Base-by-base conservation (phyloP, 2,329 filamentous ascomycete species). In the Colletotrichum viniferum region DNA sequence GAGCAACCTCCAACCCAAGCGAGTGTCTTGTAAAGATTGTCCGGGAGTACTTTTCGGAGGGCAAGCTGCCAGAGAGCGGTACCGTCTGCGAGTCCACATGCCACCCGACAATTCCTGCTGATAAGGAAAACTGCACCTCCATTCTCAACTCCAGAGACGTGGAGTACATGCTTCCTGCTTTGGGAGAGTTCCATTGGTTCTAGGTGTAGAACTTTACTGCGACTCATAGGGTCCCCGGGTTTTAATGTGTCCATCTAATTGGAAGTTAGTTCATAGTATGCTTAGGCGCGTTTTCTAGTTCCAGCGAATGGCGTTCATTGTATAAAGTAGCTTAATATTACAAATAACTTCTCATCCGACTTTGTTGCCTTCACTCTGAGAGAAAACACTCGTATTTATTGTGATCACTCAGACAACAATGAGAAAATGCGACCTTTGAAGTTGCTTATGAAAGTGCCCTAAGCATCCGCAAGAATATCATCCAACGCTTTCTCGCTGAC, bases 401-500 rank as follows among this genome's bases (percentile, higher is more conserved):
- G n/a, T 21, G 0, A 10, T 0, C 4, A 7, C 0, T 4, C n/a
- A 4, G 13, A 21, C 43, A n/a, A 13, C n/a, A n/a, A n/a, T n/a
- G n/a, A 24, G 24, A 24, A 24, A 5, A 10, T 48, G 9, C 10
- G 2, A 21, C n/a, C 43, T 21, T 7, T 1, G 18, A 52, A 13
- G 0, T 13, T 52, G 1, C n/a, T 4, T 7, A 12, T 52, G 18
- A 21, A 12, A 21, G 10, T 52, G 0, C 7, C 7, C n/a, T 58
- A 5, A 63, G 2, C n/a, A 52, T 73, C 63, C 2, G 56, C 64
- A 13, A 81, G 79, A 77, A 93, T 92, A 7, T 87, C 87, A 81
- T 92, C 91, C 5, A 89, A 88, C 3, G 91, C 91, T 86, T 92
- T 93, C 84, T 92, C 90, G 30, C 86, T 87, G 21, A 91, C 84